phyloP scores from a whole-genome alignment of 306 rosid species.

The Alnus glutinosa region DNA sequence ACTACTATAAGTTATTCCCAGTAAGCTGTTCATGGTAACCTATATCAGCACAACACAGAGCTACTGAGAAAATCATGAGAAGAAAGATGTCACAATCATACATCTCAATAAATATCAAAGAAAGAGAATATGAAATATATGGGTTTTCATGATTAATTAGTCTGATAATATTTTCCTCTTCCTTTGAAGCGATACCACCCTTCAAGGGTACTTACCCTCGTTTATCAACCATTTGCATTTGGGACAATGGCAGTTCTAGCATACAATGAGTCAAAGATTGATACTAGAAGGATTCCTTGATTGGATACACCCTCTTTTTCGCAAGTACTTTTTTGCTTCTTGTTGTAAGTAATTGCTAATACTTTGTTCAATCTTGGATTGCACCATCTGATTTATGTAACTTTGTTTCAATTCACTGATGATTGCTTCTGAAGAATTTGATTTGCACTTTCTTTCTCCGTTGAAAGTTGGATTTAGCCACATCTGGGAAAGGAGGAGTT shows the following conservation, averaged over 20 bases:
- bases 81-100: background rate
- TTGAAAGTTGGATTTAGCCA: slow-evolving; percentile 65
- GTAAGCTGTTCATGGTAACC: slow-evolving; percentile 34
- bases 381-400: too few species aligned
- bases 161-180: slow-evolving; percentile 19
- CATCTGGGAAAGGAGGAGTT: slow-evolving; percentile 68
- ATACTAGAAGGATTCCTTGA: slow-evolving; percentile 54
- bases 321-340: slow-evolving; percentile 53
- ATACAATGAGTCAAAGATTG: slow-evolving; percentile 59
- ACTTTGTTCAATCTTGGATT: background rate
- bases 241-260: slow-evolving; percentile 52
- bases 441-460: background rate
- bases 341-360: slow-evolving; percentile 51
- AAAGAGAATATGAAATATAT: background rate
- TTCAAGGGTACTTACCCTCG: slow-evolving; percentile 71
- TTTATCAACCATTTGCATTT: slow-evolving; percentile 80
- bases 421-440: background rate
- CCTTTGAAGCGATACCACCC: slow-evolving; percentile 68
- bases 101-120: background rate
- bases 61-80: background rate
- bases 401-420: too few species aligned
- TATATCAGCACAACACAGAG: background rate
- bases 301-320: slow-evolving; percentile 63
- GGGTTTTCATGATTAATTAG: background rate
- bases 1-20: slow-evolving; percentile 73